A percentile compares a stretch with the other conserved stretches of the same genome.
Conservation (phyloP, 805 yeast species). For the Suhomyces vadensis region DNA sequence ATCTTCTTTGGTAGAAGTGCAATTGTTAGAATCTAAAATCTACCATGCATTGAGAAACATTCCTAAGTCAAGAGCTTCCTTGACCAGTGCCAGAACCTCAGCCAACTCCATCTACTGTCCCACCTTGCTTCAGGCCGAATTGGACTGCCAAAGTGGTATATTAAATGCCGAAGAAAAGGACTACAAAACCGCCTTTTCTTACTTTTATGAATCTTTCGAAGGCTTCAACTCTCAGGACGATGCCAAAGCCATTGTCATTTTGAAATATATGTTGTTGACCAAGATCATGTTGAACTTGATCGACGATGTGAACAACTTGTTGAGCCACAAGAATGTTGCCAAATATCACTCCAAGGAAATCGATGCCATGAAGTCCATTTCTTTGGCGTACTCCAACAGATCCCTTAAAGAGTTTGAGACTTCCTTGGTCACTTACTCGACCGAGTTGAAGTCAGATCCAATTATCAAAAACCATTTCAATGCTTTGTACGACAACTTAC, state of each 20-base stretch:
- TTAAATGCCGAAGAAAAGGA: slow-evolving; percentile 96
- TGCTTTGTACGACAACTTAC: slow-evolving; percentile 86
- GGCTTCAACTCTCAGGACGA: slow-evolving; percentile 75
- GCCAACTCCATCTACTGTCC: slow-evolving; percentile 98
- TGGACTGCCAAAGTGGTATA: slow-evolving; percentile 93
- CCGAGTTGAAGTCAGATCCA: slow-evolving; percentile 80
- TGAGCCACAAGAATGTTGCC: slow-evolving; percentile 64
- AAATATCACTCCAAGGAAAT: slow-evolving; percentile 82
- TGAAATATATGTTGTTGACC: slow-evolving; percentile 89
- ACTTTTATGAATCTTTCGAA: slow-evolving; percentile 93
- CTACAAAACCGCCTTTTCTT: slow-evolving; percentile 92
- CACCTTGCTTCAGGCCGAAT: slow-evolving; percentile 88
- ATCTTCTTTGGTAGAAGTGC: slow-evolving; percentile 92
- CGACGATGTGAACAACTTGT: slow-evolving; percentile 79
- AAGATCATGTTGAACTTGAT: slow-evolving; percentile 89
- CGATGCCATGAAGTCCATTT: slow-evolving; percentile 94
- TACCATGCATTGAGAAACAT: slow-evolving; percentile 89
- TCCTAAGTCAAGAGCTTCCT: slow-evolving; percentile 87
- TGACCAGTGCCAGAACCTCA: slow-evolving; percentile 93
- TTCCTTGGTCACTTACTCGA: slow-evolving; percentile 68
- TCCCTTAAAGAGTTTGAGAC: slow-evolving; percentile 87
- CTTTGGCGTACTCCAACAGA: slow-evolving; percentile 86
- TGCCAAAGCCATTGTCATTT: slow-evolving; percentile 62
- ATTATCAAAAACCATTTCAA: slow-evolving; percentile 90
- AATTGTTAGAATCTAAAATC: slow-evolving; percentile 83